phyloP scores from a whole-genome alignment of 164 flowering plant genomes.

The Stephania cephalantha region DNA sequence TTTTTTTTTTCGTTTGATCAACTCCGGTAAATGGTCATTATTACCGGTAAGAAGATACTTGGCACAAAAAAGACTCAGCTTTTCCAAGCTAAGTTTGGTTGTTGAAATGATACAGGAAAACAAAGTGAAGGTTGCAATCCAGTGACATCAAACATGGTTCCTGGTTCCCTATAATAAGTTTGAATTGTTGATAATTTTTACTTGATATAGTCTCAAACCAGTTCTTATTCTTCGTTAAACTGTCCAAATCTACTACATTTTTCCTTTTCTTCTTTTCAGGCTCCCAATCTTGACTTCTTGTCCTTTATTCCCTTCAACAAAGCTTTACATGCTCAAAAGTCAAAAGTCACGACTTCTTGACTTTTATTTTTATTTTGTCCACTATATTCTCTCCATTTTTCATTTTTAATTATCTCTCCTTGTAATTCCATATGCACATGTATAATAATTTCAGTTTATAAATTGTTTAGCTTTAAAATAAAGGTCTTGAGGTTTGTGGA shows the following conservation, averaged over 20 bases:
- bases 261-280: neutral
- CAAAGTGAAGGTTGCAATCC: neutral
- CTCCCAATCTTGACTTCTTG: neutral
- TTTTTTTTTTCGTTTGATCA: neutral
- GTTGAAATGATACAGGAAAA: neutral
- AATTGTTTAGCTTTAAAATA: neutral
- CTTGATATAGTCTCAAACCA: neutral
- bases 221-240: neutral
- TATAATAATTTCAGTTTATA: neutral
- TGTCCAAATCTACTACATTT: neutral
- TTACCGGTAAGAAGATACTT: neutral
- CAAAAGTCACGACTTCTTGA: neutral
- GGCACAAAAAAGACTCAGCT: neutral
- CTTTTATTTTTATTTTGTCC: neutral
- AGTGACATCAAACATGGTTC: neutral
- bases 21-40: neutral
- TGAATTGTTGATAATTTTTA: neutral
- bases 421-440: neutral
- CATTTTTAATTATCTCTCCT: neutral
- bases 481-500: neutral
- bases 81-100: neutral
- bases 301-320: neutral
- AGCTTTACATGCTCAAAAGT: neutral
- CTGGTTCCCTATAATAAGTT: neutral
- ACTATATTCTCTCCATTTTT: neutral